Percentiles rank a stretch among this genome's conserved stretches.
phyloP scores from a whole-genome alignment of 2,329 filamentous ascomycete species.

The Geoglossum cookeanum region DNA sequence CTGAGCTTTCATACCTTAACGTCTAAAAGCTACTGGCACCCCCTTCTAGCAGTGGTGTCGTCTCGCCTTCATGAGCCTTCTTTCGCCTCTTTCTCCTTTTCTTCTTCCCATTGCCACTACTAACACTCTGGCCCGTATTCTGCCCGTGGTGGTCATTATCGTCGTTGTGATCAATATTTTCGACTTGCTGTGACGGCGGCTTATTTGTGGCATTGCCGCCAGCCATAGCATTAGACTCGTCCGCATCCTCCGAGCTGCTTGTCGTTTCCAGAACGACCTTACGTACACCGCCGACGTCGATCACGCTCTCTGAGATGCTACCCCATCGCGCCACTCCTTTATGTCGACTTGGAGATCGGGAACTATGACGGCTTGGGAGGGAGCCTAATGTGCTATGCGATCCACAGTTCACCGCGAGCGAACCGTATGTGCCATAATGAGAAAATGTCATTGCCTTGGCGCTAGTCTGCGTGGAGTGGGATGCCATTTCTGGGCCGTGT shows the following conservation, averaged over 20 bases:
- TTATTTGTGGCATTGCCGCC: no score
- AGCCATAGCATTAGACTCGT: neutral
- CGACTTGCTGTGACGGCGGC: neutral
- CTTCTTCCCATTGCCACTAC: neutral
- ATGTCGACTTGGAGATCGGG: slow-evolving; percentile 3
- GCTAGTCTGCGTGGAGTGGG: slow-evolving; percentile 12
- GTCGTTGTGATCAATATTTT: neutral
- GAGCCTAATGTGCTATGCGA: slow-evolving; percentile 7
- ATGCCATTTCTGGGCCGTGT: slow-evolving; percentile 6
- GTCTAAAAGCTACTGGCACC: neutral
- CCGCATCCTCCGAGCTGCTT: slow-evolving; percentile 22
- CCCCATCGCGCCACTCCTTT: slow-evolving; percentile 43
- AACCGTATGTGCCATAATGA: neutral
- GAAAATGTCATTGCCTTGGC: neutral
- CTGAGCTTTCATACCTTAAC: no score
- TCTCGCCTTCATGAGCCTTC: neutral
- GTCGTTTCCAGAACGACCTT: slow-evolving; percentile 59
- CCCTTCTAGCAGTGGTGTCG: neutral
- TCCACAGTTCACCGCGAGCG: neutral
- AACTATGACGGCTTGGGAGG: slow-evolving; percentile 2
- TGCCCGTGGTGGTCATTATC: neutral
- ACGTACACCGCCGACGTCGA: slow-evolving; percentile 53
- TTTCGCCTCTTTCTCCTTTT: neutral
- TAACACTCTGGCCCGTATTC: neutral
- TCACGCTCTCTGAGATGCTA: slow-evolving; percentile 61